A percentile compares a stretch with the other conserved stretches of the same genome.
These are phyloP conservation scores for Daldinia eschscholtzii DNA, from an alignment of 2,329 filamentous ascomycete species.

Conservation along the genomic window DNA sequence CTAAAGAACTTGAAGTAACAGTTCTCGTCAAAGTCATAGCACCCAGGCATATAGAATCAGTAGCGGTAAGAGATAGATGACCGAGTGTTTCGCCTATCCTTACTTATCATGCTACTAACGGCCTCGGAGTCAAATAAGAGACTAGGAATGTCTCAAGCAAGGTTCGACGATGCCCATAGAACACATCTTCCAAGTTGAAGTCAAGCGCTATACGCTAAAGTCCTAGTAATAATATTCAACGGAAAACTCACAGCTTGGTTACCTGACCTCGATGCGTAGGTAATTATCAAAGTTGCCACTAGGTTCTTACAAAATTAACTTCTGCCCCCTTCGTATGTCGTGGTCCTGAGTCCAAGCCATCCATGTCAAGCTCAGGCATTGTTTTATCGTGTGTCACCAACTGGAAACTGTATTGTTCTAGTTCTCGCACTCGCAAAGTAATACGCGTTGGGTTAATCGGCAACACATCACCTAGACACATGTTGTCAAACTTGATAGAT, in stretches of 20 bases:
- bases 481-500: background rate
- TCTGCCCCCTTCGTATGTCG: background rate
- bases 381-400: background rate
- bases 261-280: background rate
- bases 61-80: background rate
- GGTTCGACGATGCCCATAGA: background rate
- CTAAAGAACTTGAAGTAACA: background rate
- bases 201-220: background rate
- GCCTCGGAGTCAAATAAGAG: background rate
- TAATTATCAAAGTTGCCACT: background rate
- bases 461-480: background rate
- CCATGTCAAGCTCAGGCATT: background rate
- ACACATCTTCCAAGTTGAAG: background rate
- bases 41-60: background rate
- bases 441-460: background rate
- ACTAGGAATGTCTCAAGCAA: background rate
- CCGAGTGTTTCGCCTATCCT: background rate
- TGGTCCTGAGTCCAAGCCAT: background rate
- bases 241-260: background rate
- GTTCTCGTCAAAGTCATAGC: background rate
- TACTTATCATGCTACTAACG: background rate
- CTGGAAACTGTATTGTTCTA: background rate
- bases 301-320: too few relatives aligned
- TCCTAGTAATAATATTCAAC: background rate
- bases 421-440: background rate